These are phyloP conservation scores for Neocatenulostroma microsporum DNA, from an alignment of 2,329 filamentous ascomycete species.

Conservation along the genomic window DNA sequence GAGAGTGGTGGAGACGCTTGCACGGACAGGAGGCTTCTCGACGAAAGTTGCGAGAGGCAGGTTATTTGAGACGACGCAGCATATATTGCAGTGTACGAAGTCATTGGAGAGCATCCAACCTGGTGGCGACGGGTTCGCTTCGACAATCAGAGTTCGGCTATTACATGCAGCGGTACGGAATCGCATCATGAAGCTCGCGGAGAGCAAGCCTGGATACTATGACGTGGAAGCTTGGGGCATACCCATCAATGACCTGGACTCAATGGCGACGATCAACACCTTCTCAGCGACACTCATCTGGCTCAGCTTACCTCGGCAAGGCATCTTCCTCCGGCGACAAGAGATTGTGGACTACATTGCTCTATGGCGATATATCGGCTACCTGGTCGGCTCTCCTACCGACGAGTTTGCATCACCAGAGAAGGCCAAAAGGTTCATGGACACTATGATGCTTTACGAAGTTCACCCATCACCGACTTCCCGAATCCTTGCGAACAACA, in stretches of 20 bases:
- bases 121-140: conserved; percentile 57
- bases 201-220: conserved; percentile 55
- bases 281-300: conserved; percentile 64
- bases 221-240: conserved; percentile 51
- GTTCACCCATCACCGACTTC: conserved; percentile 57
- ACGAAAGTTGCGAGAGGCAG: conserved; percentile 58
- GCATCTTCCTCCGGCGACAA: conserved; percentile 54
- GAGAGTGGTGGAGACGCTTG: conserved; percentile 64
- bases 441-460: conserved; percentile 59
- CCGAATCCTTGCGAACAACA: conserved; percentile 62
- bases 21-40: conserved; percentile 66
- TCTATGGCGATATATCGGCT: conserved; percentile 66
- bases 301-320: conserved; percentile 63
- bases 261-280: conserved; percentile 60
- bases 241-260: conserved; percentile 69
- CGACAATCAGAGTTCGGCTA: conserved; percentile 60
- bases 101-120: conserved; percentile 59
- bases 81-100: conserved; percentile 62
- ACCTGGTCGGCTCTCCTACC: conserved; percentile 62
- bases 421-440: conserved; percentile 56
- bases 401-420: conserved; percentile 45
- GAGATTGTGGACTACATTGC: conserved; percentile 65
- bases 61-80: conserved; percentile 66
- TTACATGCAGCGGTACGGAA: conserved; percentile 61
- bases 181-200: conserved; percentile 54